Percentiles rank a stretch among this genome's conserved stretches.
Conservation (phyloP, 2,329 filamentous ascomycete genomes). For the Pseudogymnoascus sp. region DNA sequence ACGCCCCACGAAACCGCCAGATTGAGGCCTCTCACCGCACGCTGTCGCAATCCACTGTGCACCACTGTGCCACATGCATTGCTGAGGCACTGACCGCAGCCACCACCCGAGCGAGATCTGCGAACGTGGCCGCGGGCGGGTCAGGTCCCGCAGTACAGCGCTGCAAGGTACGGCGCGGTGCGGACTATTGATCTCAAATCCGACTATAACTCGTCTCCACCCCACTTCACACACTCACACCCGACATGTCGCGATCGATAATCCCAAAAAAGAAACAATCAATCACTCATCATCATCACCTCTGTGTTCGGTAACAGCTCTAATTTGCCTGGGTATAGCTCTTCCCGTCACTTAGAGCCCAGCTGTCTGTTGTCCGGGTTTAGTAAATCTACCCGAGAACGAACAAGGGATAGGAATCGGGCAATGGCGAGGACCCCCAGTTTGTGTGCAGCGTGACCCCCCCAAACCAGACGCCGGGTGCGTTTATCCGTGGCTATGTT, state of each 20-base stretch:
- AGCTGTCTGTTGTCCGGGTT: slow-evolving; percentile 1
- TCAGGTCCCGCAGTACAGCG: neutral
- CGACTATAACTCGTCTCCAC: neutral
- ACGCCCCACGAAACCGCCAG: neutral
- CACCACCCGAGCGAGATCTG: neutral
- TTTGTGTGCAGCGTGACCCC: slow-evolving; percentile 2
- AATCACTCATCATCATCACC: neutral
- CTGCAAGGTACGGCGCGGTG: slow-evolving; percentile 5
- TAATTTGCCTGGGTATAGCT: neutral
- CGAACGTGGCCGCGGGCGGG: slow-evolving; percentile 5
- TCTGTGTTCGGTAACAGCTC: neutral
- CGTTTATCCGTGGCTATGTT: neutral
- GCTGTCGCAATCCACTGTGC: neutral
- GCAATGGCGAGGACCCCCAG: neutral
- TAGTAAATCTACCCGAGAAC: slow-evolving; percentile 5
- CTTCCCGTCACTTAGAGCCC: neutral
- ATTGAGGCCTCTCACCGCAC: neutral
- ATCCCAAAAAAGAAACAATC: neutral
- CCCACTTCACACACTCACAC: neutral
- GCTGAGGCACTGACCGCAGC: neutral
- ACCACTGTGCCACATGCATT: neutral
- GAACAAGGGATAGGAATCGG: neutral
- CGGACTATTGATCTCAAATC: slow-evolving; percentile 5
- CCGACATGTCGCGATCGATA: slow-evolving; percentile 2
- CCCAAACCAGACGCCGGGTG: neutral